These are phyloP conservation scores for Epichloe aotearoae DNA, from an alignment of 2,329 filamentous ascomycete genomes.

Conservation along the genomic window DNA sequence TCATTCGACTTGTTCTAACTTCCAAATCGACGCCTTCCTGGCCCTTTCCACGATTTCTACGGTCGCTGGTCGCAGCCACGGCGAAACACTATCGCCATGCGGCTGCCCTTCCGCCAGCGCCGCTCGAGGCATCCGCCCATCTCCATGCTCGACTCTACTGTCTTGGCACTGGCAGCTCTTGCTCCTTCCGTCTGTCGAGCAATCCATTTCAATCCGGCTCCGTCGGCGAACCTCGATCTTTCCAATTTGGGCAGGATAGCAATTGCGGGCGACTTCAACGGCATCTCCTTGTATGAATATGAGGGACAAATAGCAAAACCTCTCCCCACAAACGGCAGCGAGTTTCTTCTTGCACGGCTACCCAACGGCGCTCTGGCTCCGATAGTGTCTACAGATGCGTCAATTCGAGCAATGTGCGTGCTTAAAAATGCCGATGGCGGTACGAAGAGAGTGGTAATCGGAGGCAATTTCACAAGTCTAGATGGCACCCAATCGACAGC, in stretches of 20 bases:
- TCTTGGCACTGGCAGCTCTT: conserved; percentile 28
- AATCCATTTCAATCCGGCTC: conserved; percentile 46
- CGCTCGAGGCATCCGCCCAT: conserved; percentile 25
- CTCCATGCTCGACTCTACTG: conserved; percentile 13
- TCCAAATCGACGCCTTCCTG: background rate
- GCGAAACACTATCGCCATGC: conserved; percentile 28
- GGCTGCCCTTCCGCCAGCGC: conserved; percentile 31
- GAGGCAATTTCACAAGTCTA: conserved; percentile 90
- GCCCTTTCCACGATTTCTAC: background rate
- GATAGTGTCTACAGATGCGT: conserved; percentile 65
- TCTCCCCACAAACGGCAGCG: conserved; percentile 61
- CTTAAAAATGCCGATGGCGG: conserved; percentile 55
- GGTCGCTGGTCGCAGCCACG: conserved; percentile 1
- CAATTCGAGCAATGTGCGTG: conserved; percentile 79
- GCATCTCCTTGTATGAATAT: conserved; percentile 81
- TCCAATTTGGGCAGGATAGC: conserved; percentile 68
- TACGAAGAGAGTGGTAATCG: conserved; percentile 65
- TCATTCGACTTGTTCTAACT: background rate
- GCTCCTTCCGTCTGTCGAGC: conserved; percentile 32
- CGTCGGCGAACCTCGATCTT: conserved; percentile 65
- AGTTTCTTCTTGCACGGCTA: conserved; percentile 66
- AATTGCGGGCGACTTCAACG: conserved; percentile 78
- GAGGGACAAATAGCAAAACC: conserved; percentile 61
- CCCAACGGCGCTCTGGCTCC: conserved; percentile 75
- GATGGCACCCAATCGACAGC: conserved; percentile 62